Conservation (phyloP, 2,329 filamentous ascomycete genomes). For the Cladosporium cucumerinum region DNA sequence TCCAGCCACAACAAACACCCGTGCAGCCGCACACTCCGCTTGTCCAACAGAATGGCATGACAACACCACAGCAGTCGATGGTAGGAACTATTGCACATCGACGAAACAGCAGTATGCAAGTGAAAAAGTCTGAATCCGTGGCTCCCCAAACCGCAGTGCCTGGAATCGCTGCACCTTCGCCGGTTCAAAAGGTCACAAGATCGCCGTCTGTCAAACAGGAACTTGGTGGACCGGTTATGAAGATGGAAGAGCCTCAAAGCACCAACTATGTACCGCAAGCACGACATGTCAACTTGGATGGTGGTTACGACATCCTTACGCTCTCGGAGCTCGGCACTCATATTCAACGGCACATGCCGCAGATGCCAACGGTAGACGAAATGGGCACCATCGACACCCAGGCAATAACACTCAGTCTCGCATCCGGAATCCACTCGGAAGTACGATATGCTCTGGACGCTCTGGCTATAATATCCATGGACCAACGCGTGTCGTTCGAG, state of each 20-base stretch:
- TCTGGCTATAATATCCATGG: constrained; percentile 67
- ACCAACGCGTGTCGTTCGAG: constrained; percentile 61
- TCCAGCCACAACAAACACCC: constrained; percentile 40
- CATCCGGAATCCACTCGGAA: constrained; percentile 85
- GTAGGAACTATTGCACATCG: constrained; percentile 36
- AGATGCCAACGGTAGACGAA: constrained; percentile 70
- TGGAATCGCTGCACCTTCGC: constrained; percentile 28
- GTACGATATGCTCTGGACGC: constrained; percentile 87
- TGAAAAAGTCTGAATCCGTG: constrained; percentile 26
- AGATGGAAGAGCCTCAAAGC: constrained; percentile 33
- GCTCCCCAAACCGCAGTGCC: constrained; percentile 24
- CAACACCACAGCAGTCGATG: constrained; percentile 43
- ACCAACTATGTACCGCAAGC: constrained; percentile 31
- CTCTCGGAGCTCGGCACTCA: constrained; percentile 63
- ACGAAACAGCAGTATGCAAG: constrained; percentile 29
- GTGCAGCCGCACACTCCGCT: constrained; percentile 48
- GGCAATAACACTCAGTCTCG: constrained; percentile 81
- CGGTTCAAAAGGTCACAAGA: constrained; percentile 26
- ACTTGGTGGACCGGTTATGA: constrained; percentile 28
- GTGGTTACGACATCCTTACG: constrained; percentile 68
- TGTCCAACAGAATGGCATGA: constrained; percentile 42
- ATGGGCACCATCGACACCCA: constrained; percentile 87
- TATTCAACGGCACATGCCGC: constrained; percentile 66
- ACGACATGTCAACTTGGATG: constrained; percentile 43
- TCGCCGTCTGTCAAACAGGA: constrained; percentile 33